Base-by-base conservation (phyloP, 495 filamentous ascomycete genomes). In the Xylaria venustula region DNA sequence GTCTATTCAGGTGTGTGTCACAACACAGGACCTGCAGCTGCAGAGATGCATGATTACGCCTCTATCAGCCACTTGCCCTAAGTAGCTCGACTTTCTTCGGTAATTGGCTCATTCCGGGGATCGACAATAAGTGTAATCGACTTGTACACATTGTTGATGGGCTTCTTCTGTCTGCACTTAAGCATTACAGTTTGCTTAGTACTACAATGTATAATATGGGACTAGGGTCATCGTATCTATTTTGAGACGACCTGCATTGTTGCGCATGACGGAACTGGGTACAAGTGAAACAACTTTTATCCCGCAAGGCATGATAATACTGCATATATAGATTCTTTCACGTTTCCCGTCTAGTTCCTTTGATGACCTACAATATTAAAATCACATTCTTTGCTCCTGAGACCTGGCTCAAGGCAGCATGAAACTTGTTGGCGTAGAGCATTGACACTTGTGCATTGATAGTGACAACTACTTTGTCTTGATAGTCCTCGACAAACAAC, bases 211-310 rank as follows among this genome's bases (percentile, higher is more conserved):
- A 11, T 34, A 34, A 5, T 11, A 53, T 53, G 32, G 12, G 19
- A 30, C n/a, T 30, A 15, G 36, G 52, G 32, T 23, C 32, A 54
- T 55, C 53, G 32, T 45, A 7, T 34, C 53, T 55, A 45, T 55
- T 45, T 45, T 45, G 40, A 30, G 53, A 55, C 20, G 45, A 14
- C 37, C 25, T 45, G 53, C 40, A 17, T 23, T 45, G 37, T n/a
- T 3, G 53, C 17, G 26, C 46, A 55, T 55, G 53, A 25, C 11
- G 28, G n/a, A 26, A n/a, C 53, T 19, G 26, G 23, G 40, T 12
- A 40, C 12, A 44, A 25, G 20, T 45, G 52, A 45, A 45, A 34
- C 53, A 45, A 3, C 22, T 20, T 4, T 7, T 26, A 30, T 42
- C 7, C 51, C 34, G 36, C 36, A 42, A 42, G 36, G 34, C 28